These are phyloP conservation scores for Cordia subcordata DNA, from an alignment of 257 asterid species.

Conservation along the genomic window DNA sequence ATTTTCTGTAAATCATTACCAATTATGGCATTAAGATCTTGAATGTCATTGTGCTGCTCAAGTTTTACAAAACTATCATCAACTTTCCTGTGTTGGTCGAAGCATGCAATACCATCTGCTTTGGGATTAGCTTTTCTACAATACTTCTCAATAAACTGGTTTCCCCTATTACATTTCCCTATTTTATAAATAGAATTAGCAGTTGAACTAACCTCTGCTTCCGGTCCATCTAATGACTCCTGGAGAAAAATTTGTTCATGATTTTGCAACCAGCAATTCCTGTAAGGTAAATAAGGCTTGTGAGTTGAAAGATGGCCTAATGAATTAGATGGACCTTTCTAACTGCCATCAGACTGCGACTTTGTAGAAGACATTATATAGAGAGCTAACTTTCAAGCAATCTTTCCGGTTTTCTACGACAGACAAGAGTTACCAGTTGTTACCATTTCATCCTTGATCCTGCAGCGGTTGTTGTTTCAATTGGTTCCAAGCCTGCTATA, in stretches of 20 bases:
- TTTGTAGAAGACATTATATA: slow-evolving; percentile 49
- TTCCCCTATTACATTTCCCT: slow-evolving; percentile 30
- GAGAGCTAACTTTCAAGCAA: slow-evolving; percentile 85
- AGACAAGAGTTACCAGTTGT: slow-evolving; percentile 75
- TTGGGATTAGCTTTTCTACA: slow-evolving; percentile 24
- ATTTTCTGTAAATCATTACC: slow-evolving; percentile 14
- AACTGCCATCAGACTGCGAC: slow-evolving; percentile 29
- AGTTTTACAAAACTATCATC: slow-evolving; percentile 15
- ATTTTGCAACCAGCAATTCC: slow-evolving; percentile 81
- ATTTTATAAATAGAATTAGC: slow-evolving; percentile 19
- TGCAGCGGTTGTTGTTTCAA: slow-evolving; percentile 51
- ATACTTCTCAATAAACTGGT: slow-evolving; percentile 13
- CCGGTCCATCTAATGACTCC: slow-evolving; percentile 25
- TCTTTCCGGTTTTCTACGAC: slow-evolving; percentile 84
- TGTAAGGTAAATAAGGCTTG: slow-evolving; percentile 33
- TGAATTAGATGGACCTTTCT: slow-evolving; percentile 21
- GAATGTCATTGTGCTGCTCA: slow-evolving; percentile 26
- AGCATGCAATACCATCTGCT: slow-evolving; percentile 24
- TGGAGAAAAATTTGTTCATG: slow-evolving; percentile 31
- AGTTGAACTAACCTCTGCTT: slow-evolving; percentile 15
- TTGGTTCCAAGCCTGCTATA: not conserved
- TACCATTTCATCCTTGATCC: slow-evolving; percentile 91
- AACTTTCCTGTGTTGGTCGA: slow-evolving; percentile 26
- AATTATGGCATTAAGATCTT: slow-evolving; percentile 23
- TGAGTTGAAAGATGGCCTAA: slow-evolving; percentile 34